A percentile compares a stretch with the other conserved stretches of the same genome.
These are phyloP conservation scores for Lachnellula arida DNA, from an alignment of 2,329 filamentous ascomycete species.

Conservation along the genomic window DNA sequence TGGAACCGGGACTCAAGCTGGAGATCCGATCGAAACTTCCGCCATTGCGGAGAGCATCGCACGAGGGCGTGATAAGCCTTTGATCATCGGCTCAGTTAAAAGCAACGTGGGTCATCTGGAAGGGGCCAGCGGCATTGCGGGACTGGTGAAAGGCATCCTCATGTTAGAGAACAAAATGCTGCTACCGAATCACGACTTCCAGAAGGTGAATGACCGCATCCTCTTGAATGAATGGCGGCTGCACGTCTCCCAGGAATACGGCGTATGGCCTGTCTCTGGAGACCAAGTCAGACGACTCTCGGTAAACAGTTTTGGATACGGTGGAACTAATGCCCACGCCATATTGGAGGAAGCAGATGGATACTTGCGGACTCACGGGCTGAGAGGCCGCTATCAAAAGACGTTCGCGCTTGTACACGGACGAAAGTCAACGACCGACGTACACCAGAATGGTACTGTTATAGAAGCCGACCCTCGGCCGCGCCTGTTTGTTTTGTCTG, in stretches of 20 bases:
- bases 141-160: conserved; percentile 36
- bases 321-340: conserved; percentile 32
- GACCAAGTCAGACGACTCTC: not conserved
- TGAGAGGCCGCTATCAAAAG: too few relatives aligned
- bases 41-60: conserved; percentile 9
- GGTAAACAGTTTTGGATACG: not conserved
- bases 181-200: conserved; percentile 37
- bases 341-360: conserved; percentile 28
- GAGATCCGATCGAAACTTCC: conserved; percentile 9
- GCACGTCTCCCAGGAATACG: too few relatives aligned
- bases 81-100: conserved; percentile 27
- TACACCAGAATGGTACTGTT: too few relatives aligned
- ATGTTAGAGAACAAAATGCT: conserved; percentile 38
- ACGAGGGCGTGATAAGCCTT: not conserved
- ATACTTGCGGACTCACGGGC: too few relatives aligned
- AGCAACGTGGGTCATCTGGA: conserved; percentile 34
- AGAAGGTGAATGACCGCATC: not conserved
- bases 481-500: too few relatives aligned
- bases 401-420: too few relatives aligned
- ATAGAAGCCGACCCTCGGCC: too few relatives aligned
- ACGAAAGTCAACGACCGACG: too few relatives aligned
- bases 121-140: conserved; percentile 33
- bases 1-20: too few relatives aligned
- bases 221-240: too few relatives aligned
- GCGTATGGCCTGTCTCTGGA: too few relatives aligned